Evolutionary conservation across 768 basidiomycete species (phyloP).

Genomic region (Tephrocybe rancida): DNA sequence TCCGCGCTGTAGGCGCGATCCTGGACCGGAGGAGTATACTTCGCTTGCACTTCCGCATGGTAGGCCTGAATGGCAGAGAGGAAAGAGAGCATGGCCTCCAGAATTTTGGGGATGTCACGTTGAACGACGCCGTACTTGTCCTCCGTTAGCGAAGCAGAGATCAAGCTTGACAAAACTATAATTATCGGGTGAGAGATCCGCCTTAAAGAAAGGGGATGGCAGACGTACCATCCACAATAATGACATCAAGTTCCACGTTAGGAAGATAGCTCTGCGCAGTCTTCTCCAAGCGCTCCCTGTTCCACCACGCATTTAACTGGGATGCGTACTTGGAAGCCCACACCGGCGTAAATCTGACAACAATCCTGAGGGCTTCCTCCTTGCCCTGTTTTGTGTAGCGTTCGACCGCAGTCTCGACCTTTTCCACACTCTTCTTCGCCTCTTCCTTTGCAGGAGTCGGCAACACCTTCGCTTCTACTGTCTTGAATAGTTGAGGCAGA

Average conservation of each 20-base stretch:
- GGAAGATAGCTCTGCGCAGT: slow-evolving; percentile 58
- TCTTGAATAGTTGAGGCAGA: slow-evolving; percentile 48
- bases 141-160: slow-evolving; percentile 74
- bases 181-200: slow-evolving; percentile 2
- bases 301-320: slow-evolving; percentile 53
- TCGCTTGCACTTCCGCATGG: slow-evolving; percentile 50
- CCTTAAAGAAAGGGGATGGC: not conserved
- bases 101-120: slow-evolving; percentile 77
- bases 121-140: slow-evolving; percentile 86
- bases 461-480: slow-evolving; percentile 26
- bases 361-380: not conserved
- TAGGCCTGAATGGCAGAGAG: slow-evolving; percentile 69
- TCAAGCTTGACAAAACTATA: slow-evolving; percentile 66
- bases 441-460: slow-evolving; percentile 22
- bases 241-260: slow-evolving; percentile 61
- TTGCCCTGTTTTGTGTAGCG: not conserved
- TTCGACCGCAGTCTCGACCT: slow-evolving; percentile 2
- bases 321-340: not conserved
- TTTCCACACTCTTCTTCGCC: slow-evolving; percentile 21
- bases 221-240: slow-evolving; percentile 60
- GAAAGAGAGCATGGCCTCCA: slow-evolving; percentile 76
- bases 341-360: not conserved
- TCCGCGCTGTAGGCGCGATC: slow-evolving; percentile 33
- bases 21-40: slow-evolving; percentile 37
- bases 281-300: slow-evolving; percentile 51